Base-by-base conservation (phyloP, 768 basidiomycete species). In the Trametes meyenii region DNA sequence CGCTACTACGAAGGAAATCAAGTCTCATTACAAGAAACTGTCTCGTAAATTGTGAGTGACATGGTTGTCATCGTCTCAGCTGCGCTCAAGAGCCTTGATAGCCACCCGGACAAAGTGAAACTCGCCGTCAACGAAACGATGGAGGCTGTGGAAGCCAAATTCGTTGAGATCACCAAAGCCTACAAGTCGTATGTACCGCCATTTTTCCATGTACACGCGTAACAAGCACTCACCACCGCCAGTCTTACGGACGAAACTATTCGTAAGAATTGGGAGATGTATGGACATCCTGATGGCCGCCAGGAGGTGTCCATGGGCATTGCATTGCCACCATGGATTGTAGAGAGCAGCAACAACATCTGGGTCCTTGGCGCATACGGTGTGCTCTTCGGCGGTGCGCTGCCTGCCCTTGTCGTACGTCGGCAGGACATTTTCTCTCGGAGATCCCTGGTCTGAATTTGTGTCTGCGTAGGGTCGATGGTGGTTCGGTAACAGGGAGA, bases 91-190 rank as follows among this genome's bases (percentile, higher is more conserved):
- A 24, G 5, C 5, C 19, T 2, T 14, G 21, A 26, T 24, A 98
- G 96, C 74, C 97, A 98, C 73, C 97, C 97, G 0, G 97, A 99
- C 81, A 98, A 98, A 78, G 92, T 96, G 63, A 89, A 86, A 70
- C 83, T 90, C 11, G 82, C 86, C 0, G 84, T 80, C 2, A 94
- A 97, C 70, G 79, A 94, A 66, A 98, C 96, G 0, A 79, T 88
- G 40, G 96, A 98, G 71, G 83, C 85, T 6, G 94, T 94, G 35
- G 90, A 91, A 66, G 82, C 87, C 55, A 85, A 85, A 60, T 99
- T 97, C 73, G 92, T 98, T 21, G 85, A 92, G 21, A 79, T 99
- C 40, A 98, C 97, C 8, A 99, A 98, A 73, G 97, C 97, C 3
- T 99, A 99, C 78, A 99, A 99, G 80, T 77, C 96, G 85, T 92